Evolutionary conservation across 306 rosid genomes (phyloP).

Genomic region (Mucuna pruriens): DNA sequence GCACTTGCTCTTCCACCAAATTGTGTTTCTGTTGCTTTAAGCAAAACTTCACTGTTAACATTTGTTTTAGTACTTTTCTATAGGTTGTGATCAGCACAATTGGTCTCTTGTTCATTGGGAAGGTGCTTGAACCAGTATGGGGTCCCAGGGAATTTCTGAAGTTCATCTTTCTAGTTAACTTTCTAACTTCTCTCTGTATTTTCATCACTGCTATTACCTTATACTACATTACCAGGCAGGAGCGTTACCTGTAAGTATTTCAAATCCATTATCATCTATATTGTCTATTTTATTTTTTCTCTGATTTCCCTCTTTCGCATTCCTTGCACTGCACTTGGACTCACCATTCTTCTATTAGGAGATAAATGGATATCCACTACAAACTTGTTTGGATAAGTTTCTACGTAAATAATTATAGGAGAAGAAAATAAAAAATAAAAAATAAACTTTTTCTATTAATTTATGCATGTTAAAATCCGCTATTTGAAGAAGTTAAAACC

Average conservation of each 20-base stretch:
- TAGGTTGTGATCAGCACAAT: constrained; percentile 69
- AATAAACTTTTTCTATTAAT: no score
- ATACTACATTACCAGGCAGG: constrained; percentile 76
- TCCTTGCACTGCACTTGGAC: background rate
- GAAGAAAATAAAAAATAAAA: no score
- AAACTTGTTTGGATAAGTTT: no score
- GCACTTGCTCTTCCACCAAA: constrained; percentile 7
- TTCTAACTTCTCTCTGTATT: constrained; percentile 73
- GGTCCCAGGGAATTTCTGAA: constrained; percentile 90
- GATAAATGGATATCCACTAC: background rate
- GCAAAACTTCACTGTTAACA: background rate
- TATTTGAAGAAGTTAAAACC: no score
- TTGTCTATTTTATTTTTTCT: background rate
- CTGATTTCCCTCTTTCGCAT: background rate
- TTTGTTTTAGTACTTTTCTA: background rate
- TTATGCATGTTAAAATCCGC: no score
- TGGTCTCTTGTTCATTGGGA: constrained; percentile 85
- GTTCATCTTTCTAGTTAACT: constrained; percentile 86
- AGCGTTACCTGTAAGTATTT: constrained; percentile 81
- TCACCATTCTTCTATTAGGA: background rate
- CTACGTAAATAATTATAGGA: no score
- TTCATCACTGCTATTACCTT: constrained; percentile 87
- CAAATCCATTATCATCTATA: background rate
- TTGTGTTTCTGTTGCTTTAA: background rate
- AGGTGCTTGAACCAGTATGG: constrained; percentile 96